Evolutionary conservation across 441 rosid genomes (phyloP), one percentile per base, ranked within the genome.

Genomic region (Cnidoscolus chayamansa): DNA sequence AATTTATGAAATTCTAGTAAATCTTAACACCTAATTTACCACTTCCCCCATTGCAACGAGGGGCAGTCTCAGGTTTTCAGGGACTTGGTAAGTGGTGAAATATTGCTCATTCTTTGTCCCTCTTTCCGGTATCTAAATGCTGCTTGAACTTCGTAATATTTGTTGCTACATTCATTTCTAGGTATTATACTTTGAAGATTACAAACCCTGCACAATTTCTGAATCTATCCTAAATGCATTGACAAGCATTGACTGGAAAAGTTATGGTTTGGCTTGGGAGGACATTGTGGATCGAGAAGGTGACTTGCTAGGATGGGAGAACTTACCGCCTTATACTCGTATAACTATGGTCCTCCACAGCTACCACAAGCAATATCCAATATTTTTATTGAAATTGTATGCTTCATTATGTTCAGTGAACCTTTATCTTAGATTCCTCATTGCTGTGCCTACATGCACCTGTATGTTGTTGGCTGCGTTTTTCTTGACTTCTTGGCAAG

Each of bases 111-210:
- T 40, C 7, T 7, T 40, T 40, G 0, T 5, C 6, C 45, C 0
- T 40, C 6, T 40, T 5, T 5, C 45, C 45, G 7, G 11, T 17
- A 16, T 20, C 40, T 63, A 37, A 63, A 63, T 20, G n/a, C 4
- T 6, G 40, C 56, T 45, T 64, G 32, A 45, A 19, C 3, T 45
- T 45, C 10, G 54, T 47, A 20, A 53, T 30, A 59, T 64, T 49
- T 48, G 2, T 11, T 66, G 47, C 58, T 58, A 16, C 55, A 43
- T 47, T 19, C 15, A 25, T 64, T 62, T 81, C 56, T 82, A 94
- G 98, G 92, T 92, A 74, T 55, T 92, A 78, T 86, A 84, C 76
- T 92, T 90, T 15, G 82, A 89, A 65, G 87, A 90, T 78, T 94
- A 87, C 84, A 79, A 78, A 19, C 91, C 88, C 68, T 79, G 83